Evolutionary conservation across 805 yeast species (phyloP).

Genomic region (Millerozyma acaciae): DNA sequence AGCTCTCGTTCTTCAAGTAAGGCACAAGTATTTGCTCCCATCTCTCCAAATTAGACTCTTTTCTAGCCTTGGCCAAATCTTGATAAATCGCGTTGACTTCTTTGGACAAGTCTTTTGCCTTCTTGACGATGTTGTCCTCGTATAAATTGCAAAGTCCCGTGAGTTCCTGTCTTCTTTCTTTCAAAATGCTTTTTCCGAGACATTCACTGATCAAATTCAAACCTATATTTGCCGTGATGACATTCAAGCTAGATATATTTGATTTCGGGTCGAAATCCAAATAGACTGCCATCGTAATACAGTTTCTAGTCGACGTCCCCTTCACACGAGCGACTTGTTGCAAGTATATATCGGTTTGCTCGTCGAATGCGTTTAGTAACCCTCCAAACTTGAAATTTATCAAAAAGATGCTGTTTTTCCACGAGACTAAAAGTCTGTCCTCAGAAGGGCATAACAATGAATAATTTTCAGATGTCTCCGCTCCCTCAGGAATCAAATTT

Average conservation of each 20-base stretch:
- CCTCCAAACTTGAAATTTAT: slow-evolving; percentile 45
- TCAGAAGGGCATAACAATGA: slow-evolving; percentile 40
- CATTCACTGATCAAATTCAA: slow-evolving; percentile 65
- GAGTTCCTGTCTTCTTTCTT: slow-evolving; percentile 16
- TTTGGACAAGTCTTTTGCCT: slow-evolving; percentile 11
- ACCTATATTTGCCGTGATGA: slow-evolving; percentile 57
- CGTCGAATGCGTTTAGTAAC: slow-evolving; percentile 26
- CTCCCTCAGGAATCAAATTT: slow-evolving; percentile 10
- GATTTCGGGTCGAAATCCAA: slow-evolving; percentile 40
- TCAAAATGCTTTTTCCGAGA: slow-evolving; percentile 54
- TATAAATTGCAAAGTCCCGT: slow-evolving; percentile 23
- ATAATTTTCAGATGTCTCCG: slow-evolving; percentile 7
- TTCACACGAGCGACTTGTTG: slow-evolving; percentile 31
- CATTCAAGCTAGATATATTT: slow-evolving; percentile 40
- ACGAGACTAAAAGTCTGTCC: slow-evolving; percentile 44
- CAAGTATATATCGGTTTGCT: slow-evolving; percentile 24
- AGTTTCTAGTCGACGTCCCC: slow-evolving; percentile 41
- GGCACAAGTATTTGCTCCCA: slow-evolving; percentile 28
- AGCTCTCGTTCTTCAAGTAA: slow-evolving; percentile 27
- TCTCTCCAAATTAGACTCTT: slow-evolving; percentile 15
- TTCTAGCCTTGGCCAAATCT: slow-evolving; percentile 17
- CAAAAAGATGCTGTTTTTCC: slow-evolving; percentile 36
- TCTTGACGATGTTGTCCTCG: slow-evolving; percentile 17
- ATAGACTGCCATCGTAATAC: slow-evolving; percentile 39
- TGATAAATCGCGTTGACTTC: slow-evolving; percentile 23